These are phyloP conservation scores for Lepidium sativum DNA, from an alignment of 345 rosid species.

Conservation along the genomic window DNA sequence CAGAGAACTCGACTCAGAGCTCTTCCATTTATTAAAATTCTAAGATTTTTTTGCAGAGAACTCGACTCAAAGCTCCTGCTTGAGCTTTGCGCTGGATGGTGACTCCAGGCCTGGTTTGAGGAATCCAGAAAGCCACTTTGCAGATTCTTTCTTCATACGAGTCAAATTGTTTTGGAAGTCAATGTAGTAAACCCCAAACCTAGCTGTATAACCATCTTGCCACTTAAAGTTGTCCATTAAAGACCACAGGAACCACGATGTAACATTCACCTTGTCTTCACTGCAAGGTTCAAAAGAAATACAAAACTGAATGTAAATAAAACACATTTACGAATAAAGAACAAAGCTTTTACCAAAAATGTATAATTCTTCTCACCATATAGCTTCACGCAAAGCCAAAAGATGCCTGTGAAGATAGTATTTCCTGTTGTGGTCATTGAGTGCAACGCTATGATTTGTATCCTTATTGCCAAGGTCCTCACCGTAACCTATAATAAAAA, in stretches of 20 bases:
- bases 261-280: slow-evolving; percentile 23
- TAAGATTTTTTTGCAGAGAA: too few species aligned
- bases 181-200: slow-evolving; percentile 23
- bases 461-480: slow-evolving; percentile 27
- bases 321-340: too few species aligned
- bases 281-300: slow-evolving; percentile 1
- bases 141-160: slow-evolving; percentile 24
- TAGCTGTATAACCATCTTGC: slow-evolving; percentile 30
- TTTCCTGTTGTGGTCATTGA: slow-evolving; percentile 28
- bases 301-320: neutral
- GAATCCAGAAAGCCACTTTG: slow-evolving; percentile 16
- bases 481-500: slow-evolving; percentile 6
- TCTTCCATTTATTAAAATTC: too few species aligned
- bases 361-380: too few species aligned
- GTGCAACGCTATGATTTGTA: slow-evolving; percentile 17
- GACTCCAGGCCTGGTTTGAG: slow-evolving; percentile 14
- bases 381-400: neutral
- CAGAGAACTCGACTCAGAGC: slow-evolving; percentile 7
- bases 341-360: too few species aligned
- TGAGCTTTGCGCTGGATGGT: slow-evolving; percentile 5
- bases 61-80: too few species aligned
- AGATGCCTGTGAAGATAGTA: slow-evolving; percentile 26
- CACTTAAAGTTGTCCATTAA: slow-evolving; percentile 2
- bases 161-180: slow-evolving; percentile 26
- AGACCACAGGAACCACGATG: neutral